Percentiles rank a stretch among this genome's conserved stretches.
Conservation (phyloP, 2,329 filamentous ascomycete genomes). For the Lithohypha guttulata region DNA sequence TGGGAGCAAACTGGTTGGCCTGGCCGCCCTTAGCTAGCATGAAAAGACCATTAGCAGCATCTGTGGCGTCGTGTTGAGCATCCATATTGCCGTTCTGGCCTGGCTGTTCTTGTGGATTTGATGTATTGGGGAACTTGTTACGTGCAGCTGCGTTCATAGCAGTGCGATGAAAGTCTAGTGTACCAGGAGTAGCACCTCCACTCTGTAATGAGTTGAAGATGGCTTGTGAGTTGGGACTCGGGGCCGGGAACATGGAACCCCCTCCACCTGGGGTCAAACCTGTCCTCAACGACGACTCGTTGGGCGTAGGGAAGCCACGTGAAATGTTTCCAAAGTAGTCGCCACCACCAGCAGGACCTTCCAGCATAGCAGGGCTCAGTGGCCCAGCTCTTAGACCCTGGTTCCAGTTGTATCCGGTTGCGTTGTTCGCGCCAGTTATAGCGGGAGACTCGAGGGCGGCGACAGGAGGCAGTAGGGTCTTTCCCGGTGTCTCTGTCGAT, state of each 20-base stretch:
- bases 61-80: constrained; percentile 79
- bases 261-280: constrained; percentile 89
- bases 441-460: constrained; percentile 85
- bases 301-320: constrained; percentile 83
- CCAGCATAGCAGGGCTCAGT: constrained; percentile 92
- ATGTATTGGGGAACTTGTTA: constrained; percentile 41
- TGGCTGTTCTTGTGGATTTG: constrained; percentile 31
- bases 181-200: constrained; percentile 77
- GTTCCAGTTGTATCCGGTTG: constrained; percentile 64
- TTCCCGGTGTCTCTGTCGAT: constrained; percentile 68
- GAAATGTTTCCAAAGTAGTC: constrained; percentile 84
- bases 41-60: constrained; percentile 87
- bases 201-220: constrained; percentile 69
- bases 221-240: constrained; percentile 76
- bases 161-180: constrained; percentile 88
- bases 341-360: constrained; percentile 59
- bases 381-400: constrained; percentile 74
- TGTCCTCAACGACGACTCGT: constrained; percentile 86
- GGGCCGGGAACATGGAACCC: constrained; percentile 92
- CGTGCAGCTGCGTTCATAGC: constrained; percentile 69
- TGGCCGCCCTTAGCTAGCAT: constrained; percentile 64
- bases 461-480: constrained; percentile 73
- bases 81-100: constrained; percentile 33
- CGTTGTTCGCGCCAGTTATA: constrained; percentile 62
- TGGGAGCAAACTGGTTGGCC: constrained; percentile 44